phyloP scores from a whole-genome alignment of 2,329 filamentous ascomycete genomes.

The Epichloe festucae region DNA sequence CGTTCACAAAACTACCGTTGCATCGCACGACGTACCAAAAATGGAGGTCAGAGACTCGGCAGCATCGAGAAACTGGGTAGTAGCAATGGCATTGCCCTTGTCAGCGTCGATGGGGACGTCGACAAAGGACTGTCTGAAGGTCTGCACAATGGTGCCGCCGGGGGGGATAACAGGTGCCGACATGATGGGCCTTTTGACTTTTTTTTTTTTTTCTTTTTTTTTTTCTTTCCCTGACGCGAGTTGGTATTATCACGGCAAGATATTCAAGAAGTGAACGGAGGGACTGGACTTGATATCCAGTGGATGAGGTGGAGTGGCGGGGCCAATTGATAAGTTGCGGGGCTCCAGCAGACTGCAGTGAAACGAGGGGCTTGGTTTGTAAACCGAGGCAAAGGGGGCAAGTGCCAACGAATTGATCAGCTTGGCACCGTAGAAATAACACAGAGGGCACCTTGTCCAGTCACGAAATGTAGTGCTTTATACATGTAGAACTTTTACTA shows the following conservation, averaged over 20 bases:
- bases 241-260: background rate
- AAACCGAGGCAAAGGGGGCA: too few species aligned
- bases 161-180: conserved; percentile 45
- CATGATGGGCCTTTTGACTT: conserved; percentile 28
- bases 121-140: conserved; percentile 69
- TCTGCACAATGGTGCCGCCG: conserved; percentile 73
- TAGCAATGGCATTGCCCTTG: conserved; percentile 67
- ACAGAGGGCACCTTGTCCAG: too few species aligned
- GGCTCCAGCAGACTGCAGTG: background rate
- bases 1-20: too few species aligned
- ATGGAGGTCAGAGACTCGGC: conserved; percentile 75
- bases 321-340: background rate
- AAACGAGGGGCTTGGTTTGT: too few species aligned
- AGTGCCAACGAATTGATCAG: too few species aligned
- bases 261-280: background rate
- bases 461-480: too few species aligned
- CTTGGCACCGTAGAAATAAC: too few species aligned
- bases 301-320: conserved; percentile 2
- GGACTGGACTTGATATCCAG: background rate
- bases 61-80: conserved; percentile 81
- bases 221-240: too few species aligned
- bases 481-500: accelerated
- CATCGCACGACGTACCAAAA: conserved; percentile 50
- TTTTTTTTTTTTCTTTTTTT: background rate
- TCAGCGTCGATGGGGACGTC: conserved; percentile 65